phyloP scores from a whole-genome alignment of 2,329 filamentous ascomycete species.

The Pyrenophora seminiperda region DNA sequence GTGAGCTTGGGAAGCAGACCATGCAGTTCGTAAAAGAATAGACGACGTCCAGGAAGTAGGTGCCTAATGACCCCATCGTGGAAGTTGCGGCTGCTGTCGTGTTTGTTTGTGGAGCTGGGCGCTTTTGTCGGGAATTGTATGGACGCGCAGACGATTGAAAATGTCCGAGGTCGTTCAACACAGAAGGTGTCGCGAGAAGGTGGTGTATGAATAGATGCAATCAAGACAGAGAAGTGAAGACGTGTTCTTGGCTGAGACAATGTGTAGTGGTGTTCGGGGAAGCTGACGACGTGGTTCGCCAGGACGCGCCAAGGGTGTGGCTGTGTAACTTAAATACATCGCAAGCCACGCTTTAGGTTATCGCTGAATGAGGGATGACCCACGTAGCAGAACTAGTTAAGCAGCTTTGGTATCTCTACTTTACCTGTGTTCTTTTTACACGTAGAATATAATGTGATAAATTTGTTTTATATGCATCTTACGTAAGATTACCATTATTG shows the following conservation, averaged over 20 bases:
- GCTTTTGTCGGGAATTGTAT: slow-evolving; percentile 17
- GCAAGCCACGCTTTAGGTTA: too few species aligned
- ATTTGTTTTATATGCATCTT: not conserved
- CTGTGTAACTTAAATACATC: slow-evolving; percentile 11
- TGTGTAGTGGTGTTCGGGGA: slow-evolving; percentile 20
- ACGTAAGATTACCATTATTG: slow-evolving; percentile 6
- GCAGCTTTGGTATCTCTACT: too few species aligned
- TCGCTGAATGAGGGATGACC: not conserved
- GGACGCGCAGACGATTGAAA: slow-evolving; percentile 11
- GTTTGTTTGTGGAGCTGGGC: slow-evolving; percentile 21
- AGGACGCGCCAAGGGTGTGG: slow-evolving; percentile 27
- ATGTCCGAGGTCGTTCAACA: not conserved
- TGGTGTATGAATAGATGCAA: not conserved
- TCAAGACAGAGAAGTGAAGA: slow-evolving; percentile 1
- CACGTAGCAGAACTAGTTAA: not conserved
- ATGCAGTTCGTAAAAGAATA: slow-evolving; percentile 94
- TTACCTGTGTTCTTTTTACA: too few species aligned
- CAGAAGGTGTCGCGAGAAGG: not conserved
- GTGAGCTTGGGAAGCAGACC: slow-evolving; percentile 93
- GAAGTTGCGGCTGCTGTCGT: slow-evolving; percentile 5
- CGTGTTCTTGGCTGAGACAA: slow-evolving; percentile 25
- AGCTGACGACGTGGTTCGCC: slow-evolving; percentile 32
- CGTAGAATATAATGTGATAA: too few species aligned
- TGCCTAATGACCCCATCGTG: slow-evolving; percentile 46
- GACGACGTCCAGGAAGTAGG: slow-evolving; percentile 81